Conservation (phyloP, 2,329 filamentous ascomycete species). For the Cladophialophora bantiana region DNA sequence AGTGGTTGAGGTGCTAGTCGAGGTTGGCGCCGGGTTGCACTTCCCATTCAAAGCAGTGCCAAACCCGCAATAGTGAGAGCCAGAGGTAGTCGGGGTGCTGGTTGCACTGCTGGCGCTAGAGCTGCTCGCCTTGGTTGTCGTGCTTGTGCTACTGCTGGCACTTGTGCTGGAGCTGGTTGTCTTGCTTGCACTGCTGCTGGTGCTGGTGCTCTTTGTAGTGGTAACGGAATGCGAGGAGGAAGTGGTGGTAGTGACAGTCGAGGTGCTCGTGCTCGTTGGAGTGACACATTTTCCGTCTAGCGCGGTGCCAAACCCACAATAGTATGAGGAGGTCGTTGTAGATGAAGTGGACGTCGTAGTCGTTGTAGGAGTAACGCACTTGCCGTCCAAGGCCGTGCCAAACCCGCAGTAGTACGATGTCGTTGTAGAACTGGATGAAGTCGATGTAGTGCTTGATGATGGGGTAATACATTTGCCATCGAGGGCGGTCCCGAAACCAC, state of each 20-base stretch:
- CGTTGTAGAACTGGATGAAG: conserved; percentile 19
- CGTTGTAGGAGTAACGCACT: conserved; percentile 26
- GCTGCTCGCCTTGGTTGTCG: conserved; percentile 11
- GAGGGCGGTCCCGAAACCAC: conserved; percentile 28
- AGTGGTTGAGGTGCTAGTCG: conserved; percentile 14
- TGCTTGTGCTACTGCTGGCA: conserved; percentile 15
- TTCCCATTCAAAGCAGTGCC: conserved; percentile 30
- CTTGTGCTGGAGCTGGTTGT: conserved; percentile 5
- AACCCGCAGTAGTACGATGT: conserved; percentile 24
- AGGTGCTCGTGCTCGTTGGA: conserved; percentile 20
- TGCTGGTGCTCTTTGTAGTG: conserved; percentile 1
- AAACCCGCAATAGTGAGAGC: conserved; percentile 33
- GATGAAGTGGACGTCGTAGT: conserved; percentile 20
- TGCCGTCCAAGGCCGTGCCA: conserved; percentile 31
- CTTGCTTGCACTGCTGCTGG: conserved; percentile 4
- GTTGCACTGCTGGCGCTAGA: conserved; percentile 17
- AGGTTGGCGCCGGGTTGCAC: conserved; percentile 30
- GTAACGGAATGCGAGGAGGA: background rate
- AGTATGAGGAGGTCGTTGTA: conserved; percentile 16
- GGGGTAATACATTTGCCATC: conserved; percentile 28
- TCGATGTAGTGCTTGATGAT: conserved; percentile 8
- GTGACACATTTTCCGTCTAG: conserved; percentile 25
- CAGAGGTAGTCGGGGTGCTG: conserved; percentile 17
- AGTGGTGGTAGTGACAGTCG: conserved; percentile 9
- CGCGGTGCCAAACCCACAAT: conserved; percentile 31